Conservation (phyloP, 345 rosid genomes). For the Populus simonii region DNA sequence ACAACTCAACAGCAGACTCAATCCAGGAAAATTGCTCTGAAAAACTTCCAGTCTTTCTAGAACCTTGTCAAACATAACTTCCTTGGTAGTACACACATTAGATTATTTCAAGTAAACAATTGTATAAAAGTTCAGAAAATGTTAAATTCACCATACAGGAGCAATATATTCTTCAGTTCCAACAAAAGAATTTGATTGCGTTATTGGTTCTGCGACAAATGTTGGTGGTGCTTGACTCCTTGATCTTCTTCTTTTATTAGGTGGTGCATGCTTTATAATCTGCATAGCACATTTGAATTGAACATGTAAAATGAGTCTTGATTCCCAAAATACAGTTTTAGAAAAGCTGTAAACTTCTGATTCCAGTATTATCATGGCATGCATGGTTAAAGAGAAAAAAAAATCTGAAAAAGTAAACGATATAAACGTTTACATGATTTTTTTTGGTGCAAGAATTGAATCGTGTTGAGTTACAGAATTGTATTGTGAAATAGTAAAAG, state of each 20-base stretch:
- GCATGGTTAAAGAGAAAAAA: background rate
- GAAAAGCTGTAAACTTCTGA: background rate
- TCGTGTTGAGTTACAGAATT: background rate
- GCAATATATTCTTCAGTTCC: constrained; percentile 99
- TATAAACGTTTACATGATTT: background rate
- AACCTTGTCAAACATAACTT: background rate
- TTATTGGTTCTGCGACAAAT: constrained; percentile 81
- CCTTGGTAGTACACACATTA: background rate
- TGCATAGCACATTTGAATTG: constrained; percentile 28
- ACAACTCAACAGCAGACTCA: background rate
- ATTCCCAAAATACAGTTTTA: background rate
- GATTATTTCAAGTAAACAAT: background rate
- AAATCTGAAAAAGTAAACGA: too few relatives aligned
- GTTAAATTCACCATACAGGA: constrained; percentile 54
- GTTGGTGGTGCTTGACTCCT: constrained; percentile 65
- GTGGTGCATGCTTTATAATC: constrained; percentile 54
- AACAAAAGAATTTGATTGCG: constrained; percentile 85
- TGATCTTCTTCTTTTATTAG: constrained; percentile 60
- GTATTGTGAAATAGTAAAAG: background rate
- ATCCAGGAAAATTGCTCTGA: background rate
- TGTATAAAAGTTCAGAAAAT: constrained; percentile 1
- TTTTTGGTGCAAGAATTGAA: background rate
- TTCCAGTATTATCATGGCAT: background rate
- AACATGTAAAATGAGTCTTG: background rate
- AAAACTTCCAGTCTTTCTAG: background rate